phyloP scores from a whole-genome alignment of 169 alveolate genomes.

The Eimeria acervulina region DNA sequence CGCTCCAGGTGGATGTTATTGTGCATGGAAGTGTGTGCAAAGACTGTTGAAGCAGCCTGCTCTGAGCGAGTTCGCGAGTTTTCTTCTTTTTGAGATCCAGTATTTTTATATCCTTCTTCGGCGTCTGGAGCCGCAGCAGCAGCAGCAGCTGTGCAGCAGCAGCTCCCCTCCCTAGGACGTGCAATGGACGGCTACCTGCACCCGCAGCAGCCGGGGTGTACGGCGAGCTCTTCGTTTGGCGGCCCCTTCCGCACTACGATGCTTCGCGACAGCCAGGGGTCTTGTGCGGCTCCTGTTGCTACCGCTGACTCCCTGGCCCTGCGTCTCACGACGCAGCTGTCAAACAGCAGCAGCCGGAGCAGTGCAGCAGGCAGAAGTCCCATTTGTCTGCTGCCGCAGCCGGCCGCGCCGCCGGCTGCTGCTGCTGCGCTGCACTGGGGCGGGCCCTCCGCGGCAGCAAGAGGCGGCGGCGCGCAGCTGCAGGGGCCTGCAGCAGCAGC shows the following conservation, averaged over 20 bases:
- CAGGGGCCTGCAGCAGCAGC: background rate
- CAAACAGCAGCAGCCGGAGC: conserved; percentile 16
- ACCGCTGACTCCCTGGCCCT: background rate
- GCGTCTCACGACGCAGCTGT: conserved; percentile 1
- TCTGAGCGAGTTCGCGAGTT: background rate
- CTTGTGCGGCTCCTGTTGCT: background rate
- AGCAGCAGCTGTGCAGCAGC: background rate
- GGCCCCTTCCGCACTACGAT: conserved; percentile 9
- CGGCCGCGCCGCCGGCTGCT: background rate
- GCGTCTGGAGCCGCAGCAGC: background rate
- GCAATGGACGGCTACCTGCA: conserved; percentile 52
- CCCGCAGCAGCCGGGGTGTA: conserved; percentile 15
- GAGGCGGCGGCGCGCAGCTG: no score
- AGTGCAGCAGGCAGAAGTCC: background rate
- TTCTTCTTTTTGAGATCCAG: background rate
- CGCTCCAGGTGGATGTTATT: background rate
- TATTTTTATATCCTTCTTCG: background rate
- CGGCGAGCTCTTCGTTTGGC: conserved; percentile 20
- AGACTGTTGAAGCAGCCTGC: background rate
- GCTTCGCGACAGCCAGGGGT: background rate
- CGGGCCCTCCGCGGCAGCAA: background rate
- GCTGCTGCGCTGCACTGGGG: conserved; percentile 16
- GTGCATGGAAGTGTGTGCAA: background rate
- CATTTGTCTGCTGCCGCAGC: background rate
- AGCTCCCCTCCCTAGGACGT: background rate